These are phyloP conservation scores for Thymus mandschuricus DNA, from an alignment of 257 asterid species.

Conservation along the genomic window DNA sequence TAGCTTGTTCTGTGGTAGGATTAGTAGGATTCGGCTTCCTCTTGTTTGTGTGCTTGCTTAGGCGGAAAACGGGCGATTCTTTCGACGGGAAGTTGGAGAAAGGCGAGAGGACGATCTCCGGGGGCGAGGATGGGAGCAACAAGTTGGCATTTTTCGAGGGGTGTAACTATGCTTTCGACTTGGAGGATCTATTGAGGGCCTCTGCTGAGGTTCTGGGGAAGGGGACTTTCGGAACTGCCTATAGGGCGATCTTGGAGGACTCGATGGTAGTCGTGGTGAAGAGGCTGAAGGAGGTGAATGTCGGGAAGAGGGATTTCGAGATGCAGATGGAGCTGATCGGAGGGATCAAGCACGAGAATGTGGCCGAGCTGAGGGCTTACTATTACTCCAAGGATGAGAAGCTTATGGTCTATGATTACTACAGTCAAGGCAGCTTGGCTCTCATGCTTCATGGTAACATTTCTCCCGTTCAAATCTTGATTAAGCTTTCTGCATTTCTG, in stretches of 20 bases:
- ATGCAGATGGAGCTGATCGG: slow-evolving; percentile 78
- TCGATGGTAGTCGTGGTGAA: slow-evolving; percentile 71
- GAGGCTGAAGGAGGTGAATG: slow-evolving; percentile 84
- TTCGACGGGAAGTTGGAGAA: slow-evolving; percentile 64
- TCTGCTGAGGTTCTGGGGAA: slow-evolving; percentile 87
- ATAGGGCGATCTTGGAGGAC: slow-evolving; percentile 76
- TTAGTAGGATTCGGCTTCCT: slow-evolving; percentile 62
- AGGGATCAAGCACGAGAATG: slow-evolving; percentile 73
- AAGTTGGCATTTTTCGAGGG: slow-evolving; percentile 80
- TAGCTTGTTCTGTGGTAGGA: slow-evolving; percentile 61
- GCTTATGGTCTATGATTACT: slow-evolving; percentile 78
- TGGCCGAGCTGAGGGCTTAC: slow-evolving; percentile 78
- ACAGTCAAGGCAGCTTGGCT: slow-evolving; percentile 72
- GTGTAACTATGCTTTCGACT: slow-evolving; percentile 73
- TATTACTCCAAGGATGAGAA: slow-evolving; percentile 86
- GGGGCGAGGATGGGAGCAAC: slow-evolving; percentile 61
- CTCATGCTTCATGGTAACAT: slow-evolving; percentile 71
- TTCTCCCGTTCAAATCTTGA: neutral
- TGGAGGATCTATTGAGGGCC: slow-evolving; percentile 86
- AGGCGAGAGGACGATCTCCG: slow-evolving; percentile 59
- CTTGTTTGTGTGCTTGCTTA: slow-evolving; percentile 58
- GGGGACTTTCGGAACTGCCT: slow-evolving; percentile 79
- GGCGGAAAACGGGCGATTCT: slow-evolving; percentile 39
- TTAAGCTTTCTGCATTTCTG: neutral
- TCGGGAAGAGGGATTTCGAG: slow-evolving; percentile 78